Base-by-base conservation (phyloP, 306 rosid species). In the Casuarina equisetifolia region DNA sequence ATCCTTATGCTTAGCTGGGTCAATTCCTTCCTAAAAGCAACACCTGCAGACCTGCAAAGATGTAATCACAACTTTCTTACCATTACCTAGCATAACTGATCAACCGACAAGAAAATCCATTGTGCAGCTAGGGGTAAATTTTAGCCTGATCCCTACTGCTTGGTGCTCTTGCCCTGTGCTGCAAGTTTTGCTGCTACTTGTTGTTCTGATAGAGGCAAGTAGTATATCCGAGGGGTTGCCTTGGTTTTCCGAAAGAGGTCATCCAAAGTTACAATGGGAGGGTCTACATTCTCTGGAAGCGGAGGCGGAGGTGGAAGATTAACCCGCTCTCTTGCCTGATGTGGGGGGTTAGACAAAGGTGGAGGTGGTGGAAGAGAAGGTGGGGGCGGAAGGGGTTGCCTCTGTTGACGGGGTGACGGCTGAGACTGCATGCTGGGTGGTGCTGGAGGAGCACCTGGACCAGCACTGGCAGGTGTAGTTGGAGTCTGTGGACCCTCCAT, bases 171-270 rank as follows among this genome's bases (percentile, higher is more conserved):
- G 70, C 90, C 91, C 73, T 84, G 86, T 0, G 81, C 87, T 38
- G 90, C 86, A 76, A 89, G 92, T 85, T 90, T 92, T 70, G 86
- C 88, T 2, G 88, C 84, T 59, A 91, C 99, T 72, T 96, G 92
- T 77, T 90, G 97, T 53, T 96, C 94, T 9, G 99, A 85, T 78
- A 93, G 82, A 38, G 99, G 99, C 62, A 96, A 83, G 79, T 96
- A 96, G 89, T 96, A 96, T 74, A 96, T 91, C 53, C 98, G 88
- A 75, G 99, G 99, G 71, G 92, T 91, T 43, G 97, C 85, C 77
- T 86, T 89, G 70, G 99, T 96, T 85, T 96, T 96, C 70, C 90
- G 91, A 62, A 96, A 96, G 61, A 96, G 96, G 74, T 96, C 99
- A 66, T 96, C 99, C 75, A 96, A 76, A 55, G 98, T 96, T 71